Base-by-base conservation (phyloP, 257 asterid species). In the Marsdenia floribunda region DNA sequence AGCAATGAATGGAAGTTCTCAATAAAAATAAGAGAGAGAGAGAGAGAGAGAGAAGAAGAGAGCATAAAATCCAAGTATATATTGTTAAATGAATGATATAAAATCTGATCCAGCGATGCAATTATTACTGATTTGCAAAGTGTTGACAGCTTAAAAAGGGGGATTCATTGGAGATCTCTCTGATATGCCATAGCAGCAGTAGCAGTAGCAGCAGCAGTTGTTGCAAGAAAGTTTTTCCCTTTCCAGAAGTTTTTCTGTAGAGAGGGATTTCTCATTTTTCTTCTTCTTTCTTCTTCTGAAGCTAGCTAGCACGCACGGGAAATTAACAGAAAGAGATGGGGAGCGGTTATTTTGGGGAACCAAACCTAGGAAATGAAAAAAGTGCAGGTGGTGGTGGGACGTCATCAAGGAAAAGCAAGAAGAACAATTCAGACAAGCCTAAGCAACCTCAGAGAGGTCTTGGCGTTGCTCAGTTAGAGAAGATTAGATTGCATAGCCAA, bases 41-140 rank as follows among this genome's bases (percentile, higher is more conserved):
- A 73, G n/a, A n/a, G n/a, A 15, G 49, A 21, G 67, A 64, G 66
- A 33, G 80, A 73, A 67, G 29, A 58, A 53, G 52, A 65, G 65
- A 21, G 70, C 76, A 79, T 79, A 83, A 80, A 86, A 87, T 80
- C 78, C 69, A 75, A 84, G 75, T 77, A 84, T 86, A 83, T 78
- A 76, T 65, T 81, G 72, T 79, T 70, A 79, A 81, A 81, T 82
- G 89, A 83, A 87, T 85, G 86, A 80, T 78, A 84, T 73, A 83
- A 44, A 86, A 92, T 90, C 96, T 83, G 85, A 85, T 89, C 97
- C 97, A 92, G 94, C 96, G 87, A 87, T 87, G 96, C 97, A 89
- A 91, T 89, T 71, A 90, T 88, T 87, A 84, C 83, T 68, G 77
- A 61, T 58, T 24, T 52, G 70, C 84, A 82, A 79, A 81, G 78